Evolutionary conservation across 2,329 filamentous ascomycete species (phyloP).

Genomic region (Xylariomycetidae sp.): DNA sequence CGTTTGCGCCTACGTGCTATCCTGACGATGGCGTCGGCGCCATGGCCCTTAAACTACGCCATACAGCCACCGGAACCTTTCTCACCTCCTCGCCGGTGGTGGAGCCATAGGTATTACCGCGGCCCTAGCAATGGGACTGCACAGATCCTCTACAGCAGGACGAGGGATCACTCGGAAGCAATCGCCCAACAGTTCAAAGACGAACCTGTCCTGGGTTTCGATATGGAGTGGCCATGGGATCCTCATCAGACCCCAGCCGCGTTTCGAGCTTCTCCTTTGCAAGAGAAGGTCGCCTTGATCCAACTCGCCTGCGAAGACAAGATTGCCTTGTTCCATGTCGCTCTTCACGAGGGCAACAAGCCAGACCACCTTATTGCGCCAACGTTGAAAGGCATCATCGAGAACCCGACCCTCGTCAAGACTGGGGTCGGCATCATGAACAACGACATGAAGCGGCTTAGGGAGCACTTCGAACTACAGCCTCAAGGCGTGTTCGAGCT

Average conservation of each 20-base stretch:
- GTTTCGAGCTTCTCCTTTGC: no score
- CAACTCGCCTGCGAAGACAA: constrained; percentile 20
- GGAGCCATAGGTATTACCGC: constrained; percentile 13
- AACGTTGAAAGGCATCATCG: constrained; percentile 18
- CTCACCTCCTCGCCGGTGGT: constrained; percentile 7
- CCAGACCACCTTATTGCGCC: constrained; percentile 20
- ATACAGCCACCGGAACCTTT: constrained; percentile 1
- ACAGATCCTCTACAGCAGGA: constrained; percentile 14
- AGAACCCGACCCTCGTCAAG: constrained; percentile 18
- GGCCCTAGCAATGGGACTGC: constrained; percentile 7
- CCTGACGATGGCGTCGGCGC: no score
- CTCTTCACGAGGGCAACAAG: constrained; percentile 16
- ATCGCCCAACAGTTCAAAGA: constrained; percentile 17
- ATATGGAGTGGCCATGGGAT: constrained; percentile 23
- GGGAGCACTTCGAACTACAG: constrained; percentile 11
- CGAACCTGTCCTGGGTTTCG: constrained; percentile 21
- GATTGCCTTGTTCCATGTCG: constrained; percentile 22
- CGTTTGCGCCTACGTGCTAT: no score
- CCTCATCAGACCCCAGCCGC: constrained; percentile 2
- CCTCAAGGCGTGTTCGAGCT: constrained; percentile 20
- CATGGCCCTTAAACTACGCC: constrained; percentile 18
- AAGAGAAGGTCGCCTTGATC: constrained; percentile 19
- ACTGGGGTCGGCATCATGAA: constrained; percentile 15
- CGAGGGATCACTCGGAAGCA: constrained; percentile 11
- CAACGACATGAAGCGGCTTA: constrained; percentile 16